A percentile compares a stretch with the other conserved stretches of the same genome.
Conservation (phyloP, 2,329 filamentous ascomycete species). For the Nectriaceae sp. region DNA sequence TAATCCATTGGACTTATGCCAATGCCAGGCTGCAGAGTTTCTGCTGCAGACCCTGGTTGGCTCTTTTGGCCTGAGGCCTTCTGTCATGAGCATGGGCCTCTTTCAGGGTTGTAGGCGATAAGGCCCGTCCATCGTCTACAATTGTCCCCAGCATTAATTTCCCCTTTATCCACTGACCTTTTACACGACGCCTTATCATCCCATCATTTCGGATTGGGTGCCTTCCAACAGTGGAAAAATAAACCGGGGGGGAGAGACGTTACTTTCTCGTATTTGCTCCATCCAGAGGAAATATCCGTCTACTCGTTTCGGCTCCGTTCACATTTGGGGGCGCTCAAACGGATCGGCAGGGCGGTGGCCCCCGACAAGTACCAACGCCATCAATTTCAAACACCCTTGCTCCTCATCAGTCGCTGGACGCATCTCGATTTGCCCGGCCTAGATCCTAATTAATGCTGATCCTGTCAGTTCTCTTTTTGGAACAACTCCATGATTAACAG, state of each 20-base stretch:
- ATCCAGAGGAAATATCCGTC: not conserved
- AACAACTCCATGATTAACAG: constrained; percentile 2
- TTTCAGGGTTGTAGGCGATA: constrained; percentile 13
- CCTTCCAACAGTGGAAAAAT: constrained; percentile 6
- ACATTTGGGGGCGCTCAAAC: not conserved
- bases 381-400: not conserved
- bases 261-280: constrained; percentile 14
- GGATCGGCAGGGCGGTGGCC: not conserved
- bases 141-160: constrained; percentile 21
- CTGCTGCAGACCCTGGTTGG: no score
- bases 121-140: constrained; percentile 9
- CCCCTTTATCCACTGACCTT: constrained; percentile 17
- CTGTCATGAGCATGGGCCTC: not conserved
- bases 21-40: not conserved
- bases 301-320: constrained; percentile 1
- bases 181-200: constrained; percentile 20
- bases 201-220: constrained; percentile 6
- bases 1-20: constrained; percentile 1
- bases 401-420: not conserved
- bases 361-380: not conserved
- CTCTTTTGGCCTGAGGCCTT: not conserved
- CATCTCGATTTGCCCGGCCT: constrained; percentile 6
- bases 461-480: constrained; percentile 1
- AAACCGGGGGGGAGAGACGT: constrained; percentile 4
- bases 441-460: constrained; percentile 1